These are phyloP conservation scores for Zopfia rhizophila DNA, from an alignment of 2,329 filamentous ascomycete species.

Conservation along the genomic window DNA sequence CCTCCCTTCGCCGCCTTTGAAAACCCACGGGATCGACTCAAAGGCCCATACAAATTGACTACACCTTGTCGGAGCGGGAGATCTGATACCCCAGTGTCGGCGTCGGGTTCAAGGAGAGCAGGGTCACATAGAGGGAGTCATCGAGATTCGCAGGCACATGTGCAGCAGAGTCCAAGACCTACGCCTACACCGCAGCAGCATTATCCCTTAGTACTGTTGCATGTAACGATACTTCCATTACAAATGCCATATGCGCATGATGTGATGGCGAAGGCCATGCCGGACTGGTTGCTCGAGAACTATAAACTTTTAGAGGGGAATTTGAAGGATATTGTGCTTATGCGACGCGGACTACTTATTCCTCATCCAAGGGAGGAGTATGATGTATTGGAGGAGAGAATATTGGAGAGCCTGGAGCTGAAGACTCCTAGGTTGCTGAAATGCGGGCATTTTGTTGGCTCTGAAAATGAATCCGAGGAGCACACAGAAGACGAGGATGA, in stretches of 20 bases:
- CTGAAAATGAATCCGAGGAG: conserved; percentile 50
- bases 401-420: conserved; percentile 79
- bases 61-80: conserved; percentile 44
- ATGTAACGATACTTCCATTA: conserved; percentile 79
- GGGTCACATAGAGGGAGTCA: conserved; percentile 39
- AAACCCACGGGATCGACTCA: conserved; percentile 41
- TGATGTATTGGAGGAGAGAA: conserved; percentile 79
- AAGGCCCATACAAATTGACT: conserved; percentile 43
- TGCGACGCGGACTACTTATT: conserved; percentile 77
- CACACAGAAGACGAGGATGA: conserved; percentile 44
- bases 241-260: conserved; percentile 69
- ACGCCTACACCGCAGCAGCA: conserved; percentile 53
- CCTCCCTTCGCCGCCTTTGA: conserved; percentile 42
- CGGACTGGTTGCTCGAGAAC: conserved; percentile 63
- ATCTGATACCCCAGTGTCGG: conserved; percentile 37
- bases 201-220: conserved; percentile 78
- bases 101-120: conserved; percentile 40
- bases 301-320: conserved; percentile 76
- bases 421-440: conserved; percentile 76
- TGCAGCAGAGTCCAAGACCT: conserved; percentile 35
- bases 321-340: conserved; percentile 73
- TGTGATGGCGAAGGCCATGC: conserved; percentile 61
- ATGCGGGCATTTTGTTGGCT: conserved; percentile 76
- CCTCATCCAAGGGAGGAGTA: conserved; percentile 84
- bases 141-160: conserved; percentile 53